phyloP scores from a whole-genome alignment of 1,139 yeast species.

The Geotrichum phurueaensis region DNA sequence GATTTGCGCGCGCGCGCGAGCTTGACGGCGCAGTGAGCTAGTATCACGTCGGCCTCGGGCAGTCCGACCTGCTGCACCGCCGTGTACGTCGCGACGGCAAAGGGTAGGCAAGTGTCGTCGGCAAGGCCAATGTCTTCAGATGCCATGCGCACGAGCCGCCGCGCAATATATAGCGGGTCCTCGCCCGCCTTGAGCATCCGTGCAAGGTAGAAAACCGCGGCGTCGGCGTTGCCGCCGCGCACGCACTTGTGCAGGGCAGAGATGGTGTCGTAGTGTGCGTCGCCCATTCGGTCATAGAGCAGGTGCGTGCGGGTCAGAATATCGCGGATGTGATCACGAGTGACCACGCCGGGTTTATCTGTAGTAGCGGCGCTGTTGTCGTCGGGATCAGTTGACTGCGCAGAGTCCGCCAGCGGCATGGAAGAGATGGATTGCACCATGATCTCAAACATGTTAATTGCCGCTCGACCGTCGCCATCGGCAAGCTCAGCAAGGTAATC shows the following conservation, averaged over 20 bases:
- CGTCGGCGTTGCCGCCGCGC: slow-evolving; percentile 84
- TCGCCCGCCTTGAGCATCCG: slow-evolving; percentile 91
- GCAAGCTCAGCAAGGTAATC: slow-evolving; percentile 71
- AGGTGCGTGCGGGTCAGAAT: slow-evolving; percentile 50
- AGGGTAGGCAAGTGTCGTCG: slow-evolving; percentile 79
- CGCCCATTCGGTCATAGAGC: slow-evolving; percentile 82
- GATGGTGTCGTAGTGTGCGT: slow-evolving; percentile 87
- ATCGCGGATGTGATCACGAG: slow-evolving; percentile 37
- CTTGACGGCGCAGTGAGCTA: slow-evolving; percentile 89
- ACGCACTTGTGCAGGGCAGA: slow-evolving; percentile 91
- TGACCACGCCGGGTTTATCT: neutral
- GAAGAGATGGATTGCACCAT: slow-evolving; percentile 27
- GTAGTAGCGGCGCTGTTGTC: slow-evolving; percentile 8
- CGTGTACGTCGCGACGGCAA: slow-evolving; percentile 78
- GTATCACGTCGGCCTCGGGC: slow-evolving; percentile 88
- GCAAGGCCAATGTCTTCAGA: slow-evolving; percentile 83
- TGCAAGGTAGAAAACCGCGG: slow-evolving; percentile 78
- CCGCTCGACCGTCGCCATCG: slow-evolving; percentile 85
- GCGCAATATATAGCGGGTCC: slow-evolving; percentile 83
- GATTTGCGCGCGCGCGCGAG: slow-evolving; percentile 82
- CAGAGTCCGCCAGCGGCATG: neutral
- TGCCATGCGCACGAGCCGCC: slow-evolving; percentile 89
- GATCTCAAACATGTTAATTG: slow-evolving; percentile 68
- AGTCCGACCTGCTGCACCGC: slow-evolving; percentile 90
- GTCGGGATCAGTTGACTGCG: slow-evolving; percentile 9